A percentile compares a stretch with the other conserved stretches of the same genome.
These are phyloP conservation scores for Alternaria angustiovoidea DNA, from an alignment of 2,329 filamentous ascomycete species.

Conservation along the genomic window DNA sequence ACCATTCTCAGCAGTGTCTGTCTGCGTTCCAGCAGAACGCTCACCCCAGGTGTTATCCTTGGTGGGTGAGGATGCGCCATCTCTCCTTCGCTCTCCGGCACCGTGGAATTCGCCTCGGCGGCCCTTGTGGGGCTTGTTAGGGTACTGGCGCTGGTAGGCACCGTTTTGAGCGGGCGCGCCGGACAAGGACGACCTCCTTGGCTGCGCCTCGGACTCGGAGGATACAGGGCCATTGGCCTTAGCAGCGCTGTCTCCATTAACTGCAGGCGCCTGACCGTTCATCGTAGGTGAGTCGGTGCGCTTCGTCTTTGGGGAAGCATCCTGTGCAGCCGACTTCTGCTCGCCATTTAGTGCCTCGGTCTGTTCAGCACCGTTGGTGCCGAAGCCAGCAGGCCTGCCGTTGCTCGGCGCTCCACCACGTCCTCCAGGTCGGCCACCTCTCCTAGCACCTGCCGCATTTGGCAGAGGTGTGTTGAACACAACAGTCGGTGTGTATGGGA, in stretches of 20 bases:
- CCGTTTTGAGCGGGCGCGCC: constrained; percentile 34
- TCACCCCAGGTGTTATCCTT: constrained; percentile 43
- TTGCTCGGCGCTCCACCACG: constrained; percentile 65
- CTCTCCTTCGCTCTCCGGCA: constrained; percentile 43
- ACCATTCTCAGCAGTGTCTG: constrained; percentile 44
- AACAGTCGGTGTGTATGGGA: constrained; percentile 84
- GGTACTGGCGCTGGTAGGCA: constrained; percentile 41
- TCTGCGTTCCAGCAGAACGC: constrained; percentile 45
- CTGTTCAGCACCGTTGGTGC: constrained; percentile 48
- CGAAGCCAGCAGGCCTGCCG: constrained; percentile 55
- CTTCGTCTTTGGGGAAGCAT: constrained; percentile 47
- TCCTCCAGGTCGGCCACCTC: constrained; percentile 59
- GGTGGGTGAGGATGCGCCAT: constrained; percentile 41
- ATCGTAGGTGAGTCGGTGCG: constrained; percentile 42
- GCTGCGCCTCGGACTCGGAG: constrained; percentile 35
- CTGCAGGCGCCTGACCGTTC: constrained; percentile 36
- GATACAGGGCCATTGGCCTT: constrained; percentile 27
- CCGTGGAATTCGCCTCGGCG: constrained; percentile 42
- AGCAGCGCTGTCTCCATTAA: constrained; percentile 35
- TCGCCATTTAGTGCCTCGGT: constrained; percentile 47
- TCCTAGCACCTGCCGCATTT: constrained; percentile 47
- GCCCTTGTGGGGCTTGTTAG: constrained; percentile 39
- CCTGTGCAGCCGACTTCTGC: constrained; percentile 35
- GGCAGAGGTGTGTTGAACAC: constrained; percentile 86
- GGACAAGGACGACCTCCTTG: constrained; percentile 30